phyloP scores from a whole-genome alignment of 2,329 filamentous ascomycete species.

The Talaromyces atroroseus region DNA sequence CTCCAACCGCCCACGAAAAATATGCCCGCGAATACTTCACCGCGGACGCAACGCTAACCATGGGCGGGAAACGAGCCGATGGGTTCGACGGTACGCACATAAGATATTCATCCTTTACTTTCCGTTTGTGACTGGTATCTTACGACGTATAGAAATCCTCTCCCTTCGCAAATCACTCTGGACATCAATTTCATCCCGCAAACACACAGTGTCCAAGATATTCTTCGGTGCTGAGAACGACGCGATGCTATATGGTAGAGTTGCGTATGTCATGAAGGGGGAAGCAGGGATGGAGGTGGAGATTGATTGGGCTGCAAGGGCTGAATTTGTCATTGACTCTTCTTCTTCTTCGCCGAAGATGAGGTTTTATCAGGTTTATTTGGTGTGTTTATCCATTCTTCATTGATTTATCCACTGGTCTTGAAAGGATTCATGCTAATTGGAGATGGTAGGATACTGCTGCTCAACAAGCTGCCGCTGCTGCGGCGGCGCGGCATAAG shows the following conservation, averaged over 20 bases:
- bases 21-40: slow-evolving; percentile 31
- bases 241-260: slow-evolving; percentile 35
- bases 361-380: slow-evolving; percentile 37
- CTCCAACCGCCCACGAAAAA: slow-evolving; percentile 28
- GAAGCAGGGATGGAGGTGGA: slow-evolving; percentile 28
- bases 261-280: slow-evolving; percentile 28
- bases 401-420: neutral
- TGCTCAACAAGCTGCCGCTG: slow-evolving; percentile 11
- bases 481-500: neutral
- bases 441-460: slow-evolving; percentile 12
- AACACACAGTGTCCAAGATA: slow-evolving; percentile 25
- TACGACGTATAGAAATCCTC: slow-evolving; percentile 26
- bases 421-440: neutral
- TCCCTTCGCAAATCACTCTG: slow-evolving; percentile 31
- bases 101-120: too few species aligned
- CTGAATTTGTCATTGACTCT: slow-evolving; percentile 24
- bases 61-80: slow-evolving; percentile 31
- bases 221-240: slow-evolving; percentile 30
- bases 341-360: slow-evolving; percentile 23
- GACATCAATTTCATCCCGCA: slow-evolving; percentile 31
- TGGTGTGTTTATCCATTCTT: slow-evolving; percentile 24
- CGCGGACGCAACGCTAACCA: slow-evolving; percentile 31
- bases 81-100: slow-evolving; percentile 27
- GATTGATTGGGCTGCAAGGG: slow-evolving; percentile 34
- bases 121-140: neutral